Base-by-base conservation (phyloP, 139 green algal genomes). In the Chlamydomonas asymmetrica region DNA sequence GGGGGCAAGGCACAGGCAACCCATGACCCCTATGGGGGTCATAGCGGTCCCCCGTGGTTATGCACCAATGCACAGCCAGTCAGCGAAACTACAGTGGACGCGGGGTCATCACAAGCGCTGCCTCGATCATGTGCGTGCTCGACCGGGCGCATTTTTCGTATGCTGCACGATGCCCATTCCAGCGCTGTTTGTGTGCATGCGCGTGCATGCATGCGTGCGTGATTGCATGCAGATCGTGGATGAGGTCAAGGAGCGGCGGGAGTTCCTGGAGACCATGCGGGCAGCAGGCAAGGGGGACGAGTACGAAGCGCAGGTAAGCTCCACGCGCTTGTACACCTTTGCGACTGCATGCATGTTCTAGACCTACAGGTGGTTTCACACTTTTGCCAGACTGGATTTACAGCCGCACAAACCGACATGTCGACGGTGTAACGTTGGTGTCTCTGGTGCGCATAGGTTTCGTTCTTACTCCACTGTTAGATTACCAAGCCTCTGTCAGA, bases 201-300 rank as follows among this genome's bases (percentile, higher is more conserved):
- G n/a, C n/a, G n/a, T n/a, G n/a, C n/a, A n/a, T n/a, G n/a, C n/a
- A n/a, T n/a, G n/a, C n/a, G n/a, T n/a, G n/a, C n/a, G n/a, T n/a
- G n/a, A n/a, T n/a, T n/a, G n/a, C n/a, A n/a, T n/a, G n/a, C 74
- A 83, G 77, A 67, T 84, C 25, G 54, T 84, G 32, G 71, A 65
- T 2, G 74, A 85, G 71, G 56, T 85, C 1, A 54, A 62, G 0
- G 80, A 85, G 59, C 80, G 80, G 32, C 38, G 74, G 1, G 70
- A 74, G 16, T 85, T 85, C 50, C 60, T 85, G 70, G 80, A 85
- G 49, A 49, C 37, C 37, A 85, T 85, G 80, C 45, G 49, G 29
- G 49, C 48, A 1, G 16, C 48, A 29, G 80, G 80, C 1, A 63
- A 45, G 35, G 70, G 5, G 0, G 59, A 5, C 0, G 23, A 67